These are phyloP conservation scores for Rutstroemia sp. DNA, from an alignment of 2,329 filamentous ascomycete genomes.

Conservation along the genomic window DNA sequence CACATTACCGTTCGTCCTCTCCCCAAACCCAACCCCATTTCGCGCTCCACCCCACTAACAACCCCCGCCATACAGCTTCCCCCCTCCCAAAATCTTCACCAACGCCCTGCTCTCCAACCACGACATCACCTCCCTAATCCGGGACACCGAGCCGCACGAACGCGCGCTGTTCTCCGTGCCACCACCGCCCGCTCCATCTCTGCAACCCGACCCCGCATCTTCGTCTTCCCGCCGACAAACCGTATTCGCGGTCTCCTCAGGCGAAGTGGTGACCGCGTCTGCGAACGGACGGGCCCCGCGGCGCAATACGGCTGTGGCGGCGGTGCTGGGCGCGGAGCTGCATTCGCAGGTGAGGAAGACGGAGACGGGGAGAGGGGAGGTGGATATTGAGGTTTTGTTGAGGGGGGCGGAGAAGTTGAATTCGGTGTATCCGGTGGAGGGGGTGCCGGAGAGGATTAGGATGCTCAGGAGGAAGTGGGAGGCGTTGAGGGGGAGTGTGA, in stretches of 20 bases:
- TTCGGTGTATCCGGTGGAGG: conserved; percentile 75
- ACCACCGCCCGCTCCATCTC: conserved; percentile 39
- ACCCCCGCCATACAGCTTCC: conserved; percentile 54
- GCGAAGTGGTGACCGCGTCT: conserved; percentile 48
- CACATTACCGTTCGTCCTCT: conserved; percentile 57
- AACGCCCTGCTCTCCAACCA: conserved; percentile 82
- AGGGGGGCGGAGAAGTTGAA: conserved; percentile 85
- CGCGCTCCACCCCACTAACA: conserved; percentile 10
- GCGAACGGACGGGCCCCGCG: conserved; percentile 45
- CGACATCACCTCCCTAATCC: conserved; percentile 90
- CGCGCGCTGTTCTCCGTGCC: conserved; percentile 91
- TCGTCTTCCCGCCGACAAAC: conserved; percentile 46
- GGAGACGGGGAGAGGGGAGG: conserved; percentile 51
- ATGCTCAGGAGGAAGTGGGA: conserved; percentile 63
- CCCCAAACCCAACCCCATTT: conserved; percentile 9
- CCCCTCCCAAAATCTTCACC: conserved; percentile 87
- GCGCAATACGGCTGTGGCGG: conserved; percentile 77
- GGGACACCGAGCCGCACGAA: conserved; percentile 91
- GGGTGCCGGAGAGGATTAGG: conserved; percentile 69
- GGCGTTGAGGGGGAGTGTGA: conserved; percentile 64
- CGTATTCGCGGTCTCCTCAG: conserved; percentile 57
- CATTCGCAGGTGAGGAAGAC: conserved; percentile 67
- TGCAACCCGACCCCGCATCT: conserved; percentile 36
- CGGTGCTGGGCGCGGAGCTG: conserved; percentile 80
- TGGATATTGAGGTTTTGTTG: conserved; percentile 81